Evolutionary conservation across 2,329 filamentous ascomycete genomes (phyloP).

Genomic region (Plenodomus biglobosus): DNA sequence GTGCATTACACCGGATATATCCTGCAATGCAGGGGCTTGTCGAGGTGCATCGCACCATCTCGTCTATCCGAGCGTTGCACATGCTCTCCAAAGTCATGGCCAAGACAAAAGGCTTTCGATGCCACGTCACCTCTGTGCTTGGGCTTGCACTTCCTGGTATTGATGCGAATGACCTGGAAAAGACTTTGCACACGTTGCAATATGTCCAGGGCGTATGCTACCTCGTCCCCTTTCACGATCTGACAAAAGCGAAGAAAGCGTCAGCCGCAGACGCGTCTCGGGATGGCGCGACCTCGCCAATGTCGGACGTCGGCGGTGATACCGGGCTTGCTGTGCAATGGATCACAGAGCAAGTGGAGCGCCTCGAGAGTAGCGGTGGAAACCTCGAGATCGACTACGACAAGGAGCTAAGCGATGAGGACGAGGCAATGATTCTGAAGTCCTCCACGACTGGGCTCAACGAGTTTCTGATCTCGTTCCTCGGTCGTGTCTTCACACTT

Average conservation of each 20-base stretch:
- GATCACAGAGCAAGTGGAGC: constrained; percentile 91
- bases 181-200: constrained; percentile 90
- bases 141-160: constrained; percentile 92
- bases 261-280: constrained; percentile 9
- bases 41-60: constrained; percentile 94
- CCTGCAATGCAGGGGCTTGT: constrained; percentile 95
- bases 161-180: constrained; percentile 95
- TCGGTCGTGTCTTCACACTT: constrained; percentile 93
- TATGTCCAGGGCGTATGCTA: constrained; percentile 96
- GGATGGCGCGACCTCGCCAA: constrained; percentile 37
- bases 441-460: constrained; percentile 93
- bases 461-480: constrained; percentile 86
- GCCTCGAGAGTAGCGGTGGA: constrained; percentile 86
- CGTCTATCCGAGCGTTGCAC: constrained; percentile 87
- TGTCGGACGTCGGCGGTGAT: constrained; percentile 41
- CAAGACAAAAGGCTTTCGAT: constrained; percentile 91
- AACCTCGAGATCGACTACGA: constrained; percentile 84
- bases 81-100: constrained; percentile 91
- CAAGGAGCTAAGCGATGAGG: constrained; percentile 76
- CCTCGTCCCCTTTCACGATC: constrained; percentile 86
- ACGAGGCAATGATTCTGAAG: constrained; percentile 82
- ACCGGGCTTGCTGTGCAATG: constrained; percentile 77
- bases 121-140: constrained; percentile 91
- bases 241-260: constrained; percentile 61
- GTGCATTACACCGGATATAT: constrained; percentile 93